Evolutionary conservation across 2,329 filamentous ascomycete genomes (phyloP).

Genomic region (Colletotrichum nymphaeae): DNA sequence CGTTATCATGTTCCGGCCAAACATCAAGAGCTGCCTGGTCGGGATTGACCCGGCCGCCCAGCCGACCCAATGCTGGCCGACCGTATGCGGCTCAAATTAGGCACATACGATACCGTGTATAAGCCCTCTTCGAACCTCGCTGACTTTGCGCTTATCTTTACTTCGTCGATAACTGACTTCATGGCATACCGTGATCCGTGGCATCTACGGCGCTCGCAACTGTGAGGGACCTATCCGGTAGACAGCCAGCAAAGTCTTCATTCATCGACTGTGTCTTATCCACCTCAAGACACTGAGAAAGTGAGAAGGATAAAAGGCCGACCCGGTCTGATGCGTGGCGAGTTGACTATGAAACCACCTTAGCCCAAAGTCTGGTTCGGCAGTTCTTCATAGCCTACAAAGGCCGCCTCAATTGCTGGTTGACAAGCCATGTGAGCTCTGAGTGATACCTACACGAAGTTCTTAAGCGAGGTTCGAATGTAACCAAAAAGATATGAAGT

Average conservation of each 20-base stretch:
- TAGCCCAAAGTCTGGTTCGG: not conserved
- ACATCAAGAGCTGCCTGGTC: constrained; percentile 38
- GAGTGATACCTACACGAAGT: too few species aligned
- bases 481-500: not conserved
- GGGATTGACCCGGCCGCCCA: constrained; percentile 38
- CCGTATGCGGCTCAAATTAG: not conserved
- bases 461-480: not conserved
- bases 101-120: not conserved
- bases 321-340: not conserved
- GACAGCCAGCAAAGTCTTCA: too few species aligned
- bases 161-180: too few species aligned
- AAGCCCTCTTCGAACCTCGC: too few species aligned
- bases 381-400: not conserved
- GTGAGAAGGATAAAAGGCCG: not conserved
- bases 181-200: not conserved
- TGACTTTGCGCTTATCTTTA: too few species aligned
- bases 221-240: too few species aligned
- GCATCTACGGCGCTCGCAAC: too few species aligned
- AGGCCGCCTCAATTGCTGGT: too few species aligned
- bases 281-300: too few species aligned
- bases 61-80: constrained; percentile 1
- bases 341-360: not conserved
- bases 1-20: not conserved
- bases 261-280: too few species aligned
- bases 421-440: too few species aligned